These are phyloP conservation scores for Codiaeum variegatum DNA, from an alignment of 441 rosid species.

Conservation along the genomic window DNA sequence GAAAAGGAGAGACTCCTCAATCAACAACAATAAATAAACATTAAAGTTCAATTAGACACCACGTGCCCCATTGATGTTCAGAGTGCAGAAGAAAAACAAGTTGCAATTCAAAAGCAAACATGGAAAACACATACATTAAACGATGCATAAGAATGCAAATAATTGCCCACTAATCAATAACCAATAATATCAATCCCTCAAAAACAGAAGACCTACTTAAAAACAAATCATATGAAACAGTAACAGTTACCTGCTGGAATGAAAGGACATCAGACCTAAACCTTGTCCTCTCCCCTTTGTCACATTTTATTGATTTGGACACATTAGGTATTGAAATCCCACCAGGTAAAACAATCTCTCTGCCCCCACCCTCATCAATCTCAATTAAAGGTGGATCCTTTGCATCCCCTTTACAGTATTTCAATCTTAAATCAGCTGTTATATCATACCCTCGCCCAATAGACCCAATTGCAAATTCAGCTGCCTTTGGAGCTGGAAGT, in stretches of 20 bases:
- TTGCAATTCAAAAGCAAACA: neutral
- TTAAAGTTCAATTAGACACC: too few relatives aligned
- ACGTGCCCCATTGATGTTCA: neutral
- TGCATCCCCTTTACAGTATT: slow-evolving; percentile 61
- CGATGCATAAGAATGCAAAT: neutral
- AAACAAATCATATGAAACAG: neutral
- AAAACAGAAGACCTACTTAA: neutral
- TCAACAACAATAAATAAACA: neutral
- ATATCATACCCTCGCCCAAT: slow-evolving; percentile 88
- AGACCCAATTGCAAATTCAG: slow-evolving; percentile 77
- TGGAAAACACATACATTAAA: neutral
- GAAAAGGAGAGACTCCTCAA: neutral
- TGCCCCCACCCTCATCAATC: slow-evolving; percentile 53
- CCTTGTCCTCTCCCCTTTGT: slow-evolving; percentile 76
- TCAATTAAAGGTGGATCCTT: slow-evolving; percentile 55
- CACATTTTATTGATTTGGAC: slow-evolving; percentile 80
- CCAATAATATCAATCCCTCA: slow-evolving; percentile 8
- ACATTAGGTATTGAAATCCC: slow-evolving; percentile 70
- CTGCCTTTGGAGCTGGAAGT: slow-evolving; percentile 72
- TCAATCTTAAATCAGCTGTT: slow-evolving; percentile 72
- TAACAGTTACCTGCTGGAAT: slow-evolving; percentile 71
- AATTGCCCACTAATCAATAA: neutral
- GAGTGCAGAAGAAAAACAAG: neutral
- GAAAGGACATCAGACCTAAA: slow-evolving; percentile 80
- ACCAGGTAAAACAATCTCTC: slow-evolving; percentile 76